Percentiles rank a stretch among this genome's conserved stretches.
These are phyloP conservation scores for Piromyces finnis DNA, from an alignment of 192 early-diverging fungal genomes.

Conservation along the genomic window DNA sequence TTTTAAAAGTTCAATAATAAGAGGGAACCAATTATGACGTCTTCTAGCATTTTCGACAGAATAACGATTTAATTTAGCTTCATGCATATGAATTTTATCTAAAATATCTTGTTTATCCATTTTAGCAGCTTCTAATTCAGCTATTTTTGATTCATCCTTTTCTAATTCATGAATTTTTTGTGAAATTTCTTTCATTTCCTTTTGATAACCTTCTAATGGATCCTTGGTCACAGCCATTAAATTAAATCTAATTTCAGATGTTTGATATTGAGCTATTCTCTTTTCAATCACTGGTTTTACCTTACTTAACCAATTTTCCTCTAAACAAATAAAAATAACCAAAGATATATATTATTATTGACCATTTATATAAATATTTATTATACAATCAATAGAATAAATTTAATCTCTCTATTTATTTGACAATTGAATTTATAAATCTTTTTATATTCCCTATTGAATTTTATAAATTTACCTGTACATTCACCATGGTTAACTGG, in stretches of 20 bases:
- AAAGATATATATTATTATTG: too few species aligned
- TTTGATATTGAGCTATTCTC: conserved; percentile 36
- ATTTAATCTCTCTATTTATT: too few species aligned
- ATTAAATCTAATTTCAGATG: conserved; percentile 55
- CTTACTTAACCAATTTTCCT: conserved; percentile 42
- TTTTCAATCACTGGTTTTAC: conserved; percentile 44
- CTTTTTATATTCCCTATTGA: too few species aligned
- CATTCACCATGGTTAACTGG: conserved; percentile 53
- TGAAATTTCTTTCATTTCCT: conserved; percentile 25
- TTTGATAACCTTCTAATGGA: conserved; percentile 27
- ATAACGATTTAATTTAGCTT: neutral
- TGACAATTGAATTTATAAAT: too few species aligned
- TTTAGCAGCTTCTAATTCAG: neutral
- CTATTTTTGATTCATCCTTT: neutral
- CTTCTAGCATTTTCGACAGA: neutral
- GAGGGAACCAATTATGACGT: neutral
- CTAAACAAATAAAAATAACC: too few species aligned
- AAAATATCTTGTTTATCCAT: neutral
- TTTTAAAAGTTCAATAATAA: neutral
- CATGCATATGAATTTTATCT: neutral
- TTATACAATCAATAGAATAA: too few species aligned
- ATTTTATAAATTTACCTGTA: neutral
- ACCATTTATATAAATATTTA: too few species aligned
- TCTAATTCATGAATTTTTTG: conserved; percentile 21
- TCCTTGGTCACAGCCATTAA: conserved; percentile 59